Base-by-base conservation (phyloP, 2,329 filamentous ascomycete species). In the Ophiostoma triangulosporum region DNA sequence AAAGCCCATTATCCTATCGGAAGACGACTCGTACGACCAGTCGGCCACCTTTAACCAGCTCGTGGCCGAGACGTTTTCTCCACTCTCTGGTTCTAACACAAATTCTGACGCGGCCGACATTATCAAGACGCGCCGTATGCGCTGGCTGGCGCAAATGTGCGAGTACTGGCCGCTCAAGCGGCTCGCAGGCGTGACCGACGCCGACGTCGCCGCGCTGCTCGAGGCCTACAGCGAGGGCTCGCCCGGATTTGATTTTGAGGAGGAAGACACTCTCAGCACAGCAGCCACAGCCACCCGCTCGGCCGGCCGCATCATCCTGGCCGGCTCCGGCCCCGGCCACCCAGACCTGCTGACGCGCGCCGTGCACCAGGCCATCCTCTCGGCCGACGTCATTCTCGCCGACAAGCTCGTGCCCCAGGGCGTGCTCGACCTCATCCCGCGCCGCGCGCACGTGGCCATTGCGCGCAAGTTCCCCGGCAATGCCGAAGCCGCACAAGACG, bases 381-480 rank as follows among this genome's bases (percentile, higher is more conserved):
- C 74, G 9, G 87, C 87, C 27, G 85, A 91, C 64, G 68, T 93
- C n/a, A 77, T 93, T 56, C 79, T 93, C 5, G 87, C 86, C 40
- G 87, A 93, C 69, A 93, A 93, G 69, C 83, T 93, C 48, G 86
- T 93, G 3, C 88, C 93, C 0, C 76, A 87, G 0, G 81, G 85
- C 7, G 88, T 98, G 3, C 75, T 98, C 9, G 87, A 91, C 59
- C 79, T 98, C 15, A 86, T 97, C 54, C 93, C 93, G 1, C 87
- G 93, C 33, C 81, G 91, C 52, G 95, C 90, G 8, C 83, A 85
- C 9, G 84, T 97, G 12, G 82, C 88, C 62, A 98, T 98, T 61
- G 91, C 93, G 4, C 85, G 90, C 63, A 98, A 98, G 66, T 98
- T 98, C 68, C 93, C 93, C 1, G 93, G 93, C 22, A 97, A 98